phyloP scores from a whole-genome alignment of 2,329 filamentous ascomycete species.

The Verticillium nubilum region DNA sequence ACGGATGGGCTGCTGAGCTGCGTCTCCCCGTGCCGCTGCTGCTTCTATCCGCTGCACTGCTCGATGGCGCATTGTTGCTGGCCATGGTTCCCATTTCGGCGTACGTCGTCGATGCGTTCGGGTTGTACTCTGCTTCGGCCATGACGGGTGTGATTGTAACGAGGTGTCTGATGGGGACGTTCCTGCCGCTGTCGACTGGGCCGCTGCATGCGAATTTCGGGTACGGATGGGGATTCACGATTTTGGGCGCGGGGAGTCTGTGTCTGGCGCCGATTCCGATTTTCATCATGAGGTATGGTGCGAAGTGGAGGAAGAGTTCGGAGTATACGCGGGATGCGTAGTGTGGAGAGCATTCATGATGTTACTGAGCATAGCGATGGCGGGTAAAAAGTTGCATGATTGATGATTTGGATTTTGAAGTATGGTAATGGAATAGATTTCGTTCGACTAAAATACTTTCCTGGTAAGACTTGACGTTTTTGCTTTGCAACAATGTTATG shows the following conservation, averaged over 20 bases:
- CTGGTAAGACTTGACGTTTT: too few species aligned
- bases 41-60: constrained; percentile 34
- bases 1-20: constrained; percentile 46
- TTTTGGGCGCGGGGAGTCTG: constrained; percentile 35
- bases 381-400: neutral
- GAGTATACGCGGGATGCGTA: constrained; percentile 35
- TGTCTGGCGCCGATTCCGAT: constrained; percentile 44
- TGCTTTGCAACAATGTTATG: too few species aligned
- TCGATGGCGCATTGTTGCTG: constrained; percentile 41
- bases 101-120: constrained; percentile 53
- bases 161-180: constrained; percentile 49
- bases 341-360: too few species aligned
- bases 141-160: constrained; percentile 52
- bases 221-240: constrained; percentile 44
- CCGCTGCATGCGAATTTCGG: constrained; percentile 37
- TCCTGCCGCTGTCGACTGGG: constrained; percentile 45
- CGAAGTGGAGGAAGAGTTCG: constrained; percentile 43
- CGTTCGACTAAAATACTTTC: too few species aligned
- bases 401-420: neutral
- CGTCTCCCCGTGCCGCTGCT: constrained; percentile 35
- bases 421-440: neutral
- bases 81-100: constrained; percentile 44
- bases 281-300: constrained; percentile 43
- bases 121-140: constrained; percentile 49
- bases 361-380: neutral